Percentiles rank a stretch among this genome's conserved stretches.
phyloP scores from a whole-genome alignment of 208 protist genomes.

The Acanthamoeba royreba region DNA sequence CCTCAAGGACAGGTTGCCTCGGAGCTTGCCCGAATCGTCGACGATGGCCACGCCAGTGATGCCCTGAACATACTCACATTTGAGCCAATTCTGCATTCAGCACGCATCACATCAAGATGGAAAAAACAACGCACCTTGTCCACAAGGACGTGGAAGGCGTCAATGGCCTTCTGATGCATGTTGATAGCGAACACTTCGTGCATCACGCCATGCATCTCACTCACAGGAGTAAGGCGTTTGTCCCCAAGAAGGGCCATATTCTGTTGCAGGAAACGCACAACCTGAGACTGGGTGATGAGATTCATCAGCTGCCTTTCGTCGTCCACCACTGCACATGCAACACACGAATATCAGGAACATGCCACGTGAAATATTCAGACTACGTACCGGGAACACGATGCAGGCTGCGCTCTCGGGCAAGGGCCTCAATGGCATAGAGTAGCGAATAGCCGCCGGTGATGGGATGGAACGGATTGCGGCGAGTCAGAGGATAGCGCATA shows the following conservation, averaged over 20 bases:
- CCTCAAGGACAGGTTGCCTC: neutral
- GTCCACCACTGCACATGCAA: no score
- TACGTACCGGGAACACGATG: neutral
- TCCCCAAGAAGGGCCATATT: neutral
- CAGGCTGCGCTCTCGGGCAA: neutral
- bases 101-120: neutral
- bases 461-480: neutral
- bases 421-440: neutral
- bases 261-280: slow-evolving; percentile 10
- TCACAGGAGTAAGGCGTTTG: neutral
- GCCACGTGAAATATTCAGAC: no score
- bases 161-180: neutral
- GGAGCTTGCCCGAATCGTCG: neutral
- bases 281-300: slow-evolving; percentile 8
- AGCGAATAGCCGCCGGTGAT: neutral
- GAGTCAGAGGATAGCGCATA: neutral
- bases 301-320: neutral
- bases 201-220: neutral
- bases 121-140: neutral
- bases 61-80: neutral
- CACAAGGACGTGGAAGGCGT: neutral
- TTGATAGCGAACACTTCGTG: neutral
- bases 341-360: no score
- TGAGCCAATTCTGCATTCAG: neutral
- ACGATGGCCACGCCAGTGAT: neutral